Evolutionary conservation across 2,329 filamentous ascomycete species (phyloP), one percentile per base, ranked within the genome.

Genomic region (Neopestalotiopsis clavispora): DNA sequence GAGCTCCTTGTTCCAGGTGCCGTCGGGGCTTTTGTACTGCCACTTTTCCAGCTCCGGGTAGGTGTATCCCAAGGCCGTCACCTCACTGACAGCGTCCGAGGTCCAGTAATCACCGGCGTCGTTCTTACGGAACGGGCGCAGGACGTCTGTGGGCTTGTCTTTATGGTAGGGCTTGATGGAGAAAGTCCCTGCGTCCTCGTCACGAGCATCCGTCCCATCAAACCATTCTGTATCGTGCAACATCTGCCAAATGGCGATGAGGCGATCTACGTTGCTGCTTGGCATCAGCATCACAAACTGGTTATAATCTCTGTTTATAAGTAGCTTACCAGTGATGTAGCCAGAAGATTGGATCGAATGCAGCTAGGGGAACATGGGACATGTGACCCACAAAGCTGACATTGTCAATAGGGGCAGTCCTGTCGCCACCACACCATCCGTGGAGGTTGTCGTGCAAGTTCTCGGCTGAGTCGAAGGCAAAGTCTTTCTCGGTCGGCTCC

Each of bases 221-320:
- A 61, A 70, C 69, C 69, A 70, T 17, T 14, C 28, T 30, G 62
- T 23, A 23, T 30, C 56, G 30, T 70, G 67, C 5, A 70, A 40
- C 20, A 34, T 59, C 40, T 70, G 69, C 69, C 42, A 49, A 14
- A 49, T 49, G 0, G 42, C 42, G 3, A 49, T 6, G 5, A 49
- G 17, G 6, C 42, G 4, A n/a, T 49, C 42, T 17, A 49, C 17
- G 4, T 49, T 49, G 42, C 42, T 49, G 34, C 5, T 17, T 0
- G 17, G 14, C 1, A n/a, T 49, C 42, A 49, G 14, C 14, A 23
- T 23, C 23, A 23, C 23, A 23, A 23, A 1, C 23, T 23, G 23
- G 23, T 1, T 23, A 23, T 23, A 1, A 23, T 23, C 1, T 23
- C 23, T 23, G 23, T 23, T 23, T 2, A 23, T 23, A 23, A 23